Evolutionary conservation across 2,329 filamentous ascomycete genomes (phyloP).

Genomic region (Teratosphaeriaceae sp.): DNA sequence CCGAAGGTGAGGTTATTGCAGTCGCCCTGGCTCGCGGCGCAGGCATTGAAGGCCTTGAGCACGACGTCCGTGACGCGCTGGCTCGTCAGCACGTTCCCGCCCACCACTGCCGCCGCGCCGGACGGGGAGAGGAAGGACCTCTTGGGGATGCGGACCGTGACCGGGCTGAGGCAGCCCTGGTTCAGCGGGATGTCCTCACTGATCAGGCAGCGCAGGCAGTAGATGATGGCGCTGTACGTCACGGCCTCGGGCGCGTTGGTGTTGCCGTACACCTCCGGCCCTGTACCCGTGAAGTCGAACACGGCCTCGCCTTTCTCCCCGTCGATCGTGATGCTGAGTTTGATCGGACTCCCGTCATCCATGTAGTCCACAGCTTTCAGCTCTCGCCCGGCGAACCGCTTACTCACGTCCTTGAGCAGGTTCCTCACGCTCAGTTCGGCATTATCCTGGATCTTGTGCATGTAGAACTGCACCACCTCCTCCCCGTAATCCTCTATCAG

Average conservation of each 20-base stretch:
- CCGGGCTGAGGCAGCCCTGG: constrained; percentile 74
- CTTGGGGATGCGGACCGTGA: constrained; percentile 66
- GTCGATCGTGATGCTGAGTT: constrained; percentile 68
- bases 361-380: constrained; percentile 73
- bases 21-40: constrained; percentile 71
- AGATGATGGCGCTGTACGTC: constrained; percentile 78
- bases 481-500: constrained; percentile 74
- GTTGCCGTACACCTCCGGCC: constrained; percentile 60
- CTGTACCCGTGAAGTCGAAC: constrained; percentile 74
- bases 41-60: constrained; percentile 71
- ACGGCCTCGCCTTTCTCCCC: constrained; percentile 65
- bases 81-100: constrained; percentile 71
- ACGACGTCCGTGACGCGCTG: constrained; percentile 81
- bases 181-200: constrained; percentile 78
- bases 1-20: constrained; percentile 84
- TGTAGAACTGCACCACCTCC: constrained; percentile 73
- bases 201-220: constrained; percentile 73
- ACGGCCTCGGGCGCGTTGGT: constrained; percentile 78
- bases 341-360: constrained; percentile 78
- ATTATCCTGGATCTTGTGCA: constrained; percentile 75
- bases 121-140: constrained; percentile 69
- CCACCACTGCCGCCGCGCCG: constrained; percentile 71
- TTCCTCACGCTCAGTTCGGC: constrained; percentile 69
- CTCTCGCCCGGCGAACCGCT: constrained; percentile 62
- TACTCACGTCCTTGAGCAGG: constrained; percentile 65